phyloP scores from a whole-genome alignment of 2,329 filamentous ascomycete genomes.

The Davidsoniella virescens region DNA sequence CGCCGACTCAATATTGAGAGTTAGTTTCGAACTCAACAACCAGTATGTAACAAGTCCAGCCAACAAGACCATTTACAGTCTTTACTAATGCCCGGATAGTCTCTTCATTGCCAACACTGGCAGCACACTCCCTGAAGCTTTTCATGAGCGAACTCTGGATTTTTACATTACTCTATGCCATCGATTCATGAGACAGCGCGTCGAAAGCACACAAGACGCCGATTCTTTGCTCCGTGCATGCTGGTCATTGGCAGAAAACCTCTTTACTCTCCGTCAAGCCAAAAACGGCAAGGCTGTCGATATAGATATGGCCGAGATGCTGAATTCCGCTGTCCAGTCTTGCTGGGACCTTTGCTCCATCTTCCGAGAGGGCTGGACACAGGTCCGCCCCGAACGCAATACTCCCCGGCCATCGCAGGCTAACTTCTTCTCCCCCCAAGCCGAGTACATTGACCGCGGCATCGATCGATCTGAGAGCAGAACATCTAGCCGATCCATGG shows the following conservation, averaged over 20 bases:
- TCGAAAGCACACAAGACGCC: slow-evolving; percentile 61
- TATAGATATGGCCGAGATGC: slow-evolving; percentile 57
- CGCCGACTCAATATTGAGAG: slow-evolving; percentile 71
- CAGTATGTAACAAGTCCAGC: slow-evolving; percentile 36
- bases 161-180: slow-evolving; percentile 93
- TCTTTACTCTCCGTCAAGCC: slow-evolving; percentile 78
- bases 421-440: slow-evolving; percentile 45
- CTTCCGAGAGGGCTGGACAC: slow-evolving; percentile 82
- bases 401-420: slow-evolving; percentile 71
- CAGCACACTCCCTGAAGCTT: slow-evolving; percentile 65
- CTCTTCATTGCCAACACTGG: slow-evolving; percentile 79
- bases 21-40: slow-evolving; percentile 91
- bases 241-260: slow-evolving; percentile 82
- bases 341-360: slow-evolving; percentile 93
- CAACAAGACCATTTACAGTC: too few species aligned
- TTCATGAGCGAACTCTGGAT: slow-evolving; percentile 76
- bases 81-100: slow-evolving; percentile 20
- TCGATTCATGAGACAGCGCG: slow-evolving; percentile 86
- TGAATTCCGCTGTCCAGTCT: slow-evolving; percentile 76
- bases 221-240: slow-evolving; percentile 73
- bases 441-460: slow-evolving; percentile 21
- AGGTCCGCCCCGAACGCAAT: slow-evolving; percentile 68
- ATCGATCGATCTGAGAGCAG: slow-evolving; percentile 24
- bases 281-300: slow-evolving; percentile 51
- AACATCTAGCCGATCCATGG: slow-evolving; percentile 33